phyloP scores from a whole-genome alignment of 2,329 filamentous ascomycete genomes.

The Ceratocystis huliohia region DNA sequence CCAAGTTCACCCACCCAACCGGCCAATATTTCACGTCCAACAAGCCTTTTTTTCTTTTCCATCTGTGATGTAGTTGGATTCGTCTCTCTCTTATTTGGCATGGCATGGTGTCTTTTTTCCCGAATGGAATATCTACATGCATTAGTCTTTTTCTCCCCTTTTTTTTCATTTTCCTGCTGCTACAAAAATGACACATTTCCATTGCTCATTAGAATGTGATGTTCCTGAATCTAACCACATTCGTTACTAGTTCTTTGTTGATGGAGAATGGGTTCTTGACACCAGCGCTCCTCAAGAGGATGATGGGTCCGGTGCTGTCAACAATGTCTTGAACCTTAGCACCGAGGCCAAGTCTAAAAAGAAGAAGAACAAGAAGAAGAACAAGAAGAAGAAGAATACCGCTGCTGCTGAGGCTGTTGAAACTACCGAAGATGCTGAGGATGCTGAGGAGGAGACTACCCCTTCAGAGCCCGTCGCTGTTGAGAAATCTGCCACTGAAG shows the following conservation, averaged over 20 bases:
- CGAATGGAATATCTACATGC: background rate
- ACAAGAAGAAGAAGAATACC: slow-evolving; percentile 23
- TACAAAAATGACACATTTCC: background rate
- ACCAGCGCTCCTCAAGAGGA: slow-evolving; percentile 67
- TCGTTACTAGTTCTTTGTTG: slow-evolving; percentile 69
- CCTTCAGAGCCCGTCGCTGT: slow-evolving; percentile 19
- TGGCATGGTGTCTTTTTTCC: background rate
- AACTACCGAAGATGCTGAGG: slow-evolving; percentile 8
- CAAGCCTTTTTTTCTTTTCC: background rate
- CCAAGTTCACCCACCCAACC: background rate
- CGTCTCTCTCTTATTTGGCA: background rate
- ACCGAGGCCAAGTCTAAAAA: slow-evolving; percentile 37
- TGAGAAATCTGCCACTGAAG: slow-evolving; percentile 18
- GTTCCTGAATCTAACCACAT: slow-evolving; percentile 6
- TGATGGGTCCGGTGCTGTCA: slow-evolving; percentile 72
- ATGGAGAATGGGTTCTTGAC: slow-evolving; percentile 81
- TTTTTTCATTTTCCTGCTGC: background rate
- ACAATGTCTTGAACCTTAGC: slow-evolving; percentile 69
- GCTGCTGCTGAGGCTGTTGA: slow-evolving; percentile 15
- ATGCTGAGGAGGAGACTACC: slow-evolving; percentile 20
- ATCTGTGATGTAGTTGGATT: background rate
- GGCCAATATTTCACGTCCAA: background rate
- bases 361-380: slow-evolving; percentile 30
- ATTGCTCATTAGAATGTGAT: background rate
- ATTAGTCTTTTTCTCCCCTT: background rate